Percentiles rank a stretch among this genome's conserved stretches.
Conservation (phyloP, 1,139 yeast species). For the Saccharomyces hybrid region DNA sequence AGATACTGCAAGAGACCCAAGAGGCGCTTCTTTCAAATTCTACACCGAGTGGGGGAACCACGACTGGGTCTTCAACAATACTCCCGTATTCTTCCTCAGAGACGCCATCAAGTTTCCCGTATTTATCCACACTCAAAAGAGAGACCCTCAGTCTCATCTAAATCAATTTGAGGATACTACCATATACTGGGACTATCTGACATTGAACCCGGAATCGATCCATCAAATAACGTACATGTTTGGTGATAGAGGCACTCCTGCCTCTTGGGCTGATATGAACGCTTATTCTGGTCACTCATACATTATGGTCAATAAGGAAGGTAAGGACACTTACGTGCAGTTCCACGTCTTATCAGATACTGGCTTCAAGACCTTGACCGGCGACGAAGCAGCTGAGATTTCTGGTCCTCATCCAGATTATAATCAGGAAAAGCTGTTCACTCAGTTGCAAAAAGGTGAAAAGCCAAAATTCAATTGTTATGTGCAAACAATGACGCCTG, state of each 20-base stretch:
- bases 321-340: constrained; percentile 60
- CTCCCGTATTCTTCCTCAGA: too few species aligned
- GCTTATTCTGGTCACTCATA: constrained; percentile 74
- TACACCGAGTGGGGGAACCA: too few species aligned
- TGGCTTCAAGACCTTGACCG: constrained; percentile 51
- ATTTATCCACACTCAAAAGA: too few species aligned
- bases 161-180: constrained; percentile 41
- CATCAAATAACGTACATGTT: constrained; percentile 61
- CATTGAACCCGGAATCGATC: constrained; percentile 53
- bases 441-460: constrained; percentile 51
- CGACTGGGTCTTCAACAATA: too few species aligned
- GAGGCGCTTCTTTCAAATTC: too few species aligned
- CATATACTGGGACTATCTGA: constrained; percentile 63
- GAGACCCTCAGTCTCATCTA: constrained; percentile 42
- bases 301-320: constrained; percentile 60
- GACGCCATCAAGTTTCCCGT: too few species aligned
- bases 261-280: constrained; percentile 56
- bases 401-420: constrained; percentile 59
- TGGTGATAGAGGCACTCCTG: constrained; percentile 70
- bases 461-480: constrained; percentile 59
- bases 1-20: too few species aligned
- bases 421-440: constrained; percentile 50
- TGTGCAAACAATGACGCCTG: constrained; percentile 66
- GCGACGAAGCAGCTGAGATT: constrained; percentile 50
- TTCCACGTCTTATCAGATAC: constrained; percentile 56